Evolutionary conservation across 805 yeast species (phyloP), one percentile per base, ranked within the genome.

Genomic region (Lipomyces spencermartinsiae): DNA sequence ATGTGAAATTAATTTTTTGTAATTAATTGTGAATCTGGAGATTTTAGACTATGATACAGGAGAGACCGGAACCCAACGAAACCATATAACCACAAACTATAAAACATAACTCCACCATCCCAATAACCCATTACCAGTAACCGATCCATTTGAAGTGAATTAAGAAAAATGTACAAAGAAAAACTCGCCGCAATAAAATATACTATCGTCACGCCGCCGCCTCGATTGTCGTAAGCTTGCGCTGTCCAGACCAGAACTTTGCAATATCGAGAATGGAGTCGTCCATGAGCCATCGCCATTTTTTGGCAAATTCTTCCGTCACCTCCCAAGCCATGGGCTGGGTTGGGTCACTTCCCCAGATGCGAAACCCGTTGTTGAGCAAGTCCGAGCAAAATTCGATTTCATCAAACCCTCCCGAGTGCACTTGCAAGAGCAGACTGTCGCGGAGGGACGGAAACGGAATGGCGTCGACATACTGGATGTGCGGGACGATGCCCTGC

Each of bases 291-390:
- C 65, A 61, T 4, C 63, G n/a, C 70, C 70, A 67, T 33, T 67
- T 67, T 54, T 53, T 51, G 19, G 70, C 70, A 37, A 67, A 67
- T 25, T 25, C 46, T 8, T 67, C 67, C 1, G 59, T 19, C 29
- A 67, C 49, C 37, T 67, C 67, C 70, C 70, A 67, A 19, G 70
- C 70, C 19, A 63, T 33, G 8, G 70, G 70, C 19, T 57, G 63
- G 5, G 70, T 31, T 10, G 67, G 56, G 29, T 67, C 70, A 34
- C 19, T 43, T 5, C 70, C 70, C 70, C 70, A 67, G 61, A 67
- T 34, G 25, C 63, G 59, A 58, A 67, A 67, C 25, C 70, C 70
- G 58, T 61, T 60, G 54, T 58, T 59, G 29, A 67, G 61, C 29
- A 67, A 56, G 58, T 67, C 70, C 22, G 61, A 37, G 61, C 70